Conservation (phyloP, 371 early-diverging fungal species). For the Mucor racemosus region DNA sequence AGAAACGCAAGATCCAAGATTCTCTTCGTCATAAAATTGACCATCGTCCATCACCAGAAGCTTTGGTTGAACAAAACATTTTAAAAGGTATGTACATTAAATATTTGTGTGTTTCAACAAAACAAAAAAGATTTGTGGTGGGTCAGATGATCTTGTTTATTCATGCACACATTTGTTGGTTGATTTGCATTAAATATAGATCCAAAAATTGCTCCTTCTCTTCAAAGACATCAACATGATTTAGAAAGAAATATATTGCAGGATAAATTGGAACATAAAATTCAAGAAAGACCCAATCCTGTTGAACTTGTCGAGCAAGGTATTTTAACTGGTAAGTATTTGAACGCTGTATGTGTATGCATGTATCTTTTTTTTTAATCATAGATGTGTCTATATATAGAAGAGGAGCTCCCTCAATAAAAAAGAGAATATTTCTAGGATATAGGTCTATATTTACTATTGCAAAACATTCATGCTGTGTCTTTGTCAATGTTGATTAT, state of each 20-base stretch:
- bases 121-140: background rate
- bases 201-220: conserved; percentile 56
- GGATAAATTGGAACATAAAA: conserved; percentile 70
- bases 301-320: conserved; percentile 73
- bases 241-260: conserved; percentile 68
- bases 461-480: too few species aligned
- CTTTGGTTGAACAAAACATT: conserved; percentile 76
- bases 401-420: background rate
- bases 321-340: conserved; percentile 55
- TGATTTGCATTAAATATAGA: conserved; percentile 21
- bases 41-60: conserved; percentile 69
- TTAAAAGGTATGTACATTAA: conserved; percentile 39
- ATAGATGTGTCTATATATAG: background rate
- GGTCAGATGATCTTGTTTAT: conserved; percentile 1
- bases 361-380: background rate
- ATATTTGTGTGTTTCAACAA: background rate
- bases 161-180: background rate
- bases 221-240: conserved; percentile 53
- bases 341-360: background rate
- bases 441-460: too few species aligned
- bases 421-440: too few species aligned
- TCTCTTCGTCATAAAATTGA: conserved; percentile 73
- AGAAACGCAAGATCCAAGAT: conserved; percentile 69
- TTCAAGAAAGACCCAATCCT: conserved; percentile 72
- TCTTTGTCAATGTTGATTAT: too few species aligned